Conservation (phyloP, 1,139 yeast genomes). For the Pichia sp. region DNA sequence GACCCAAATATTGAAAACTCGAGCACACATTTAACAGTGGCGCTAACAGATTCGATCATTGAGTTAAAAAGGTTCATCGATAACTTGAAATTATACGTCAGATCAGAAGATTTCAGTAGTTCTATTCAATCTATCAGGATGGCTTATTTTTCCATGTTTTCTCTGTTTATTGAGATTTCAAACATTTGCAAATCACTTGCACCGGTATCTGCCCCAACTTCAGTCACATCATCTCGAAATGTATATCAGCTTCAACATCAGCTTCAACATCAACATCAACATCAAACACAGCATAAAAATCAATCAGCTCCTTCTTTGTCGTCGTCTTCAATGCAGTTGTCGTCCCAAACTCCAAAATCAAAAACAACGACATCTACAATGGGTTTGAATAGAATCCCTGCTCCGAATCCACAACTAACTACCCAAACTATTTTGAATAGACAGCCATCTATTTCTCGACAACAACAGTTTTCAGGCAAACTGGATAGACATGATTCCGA, state of each 20-base stretch:
- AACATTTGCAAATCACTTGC: constrained; percentile 59
- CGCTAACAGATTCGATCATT: constrained; percentile 14
- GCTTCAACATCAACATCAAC: not conserved
- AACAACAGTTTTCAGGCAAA: constrained; percentile 19
- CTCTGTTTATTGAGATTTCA: constrained; percentile 66
- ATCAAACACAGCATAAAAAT: not conserved
- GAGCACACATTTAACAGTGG: constrained; percentile 8
- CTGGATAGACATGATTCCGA: constrained; percentile 24
- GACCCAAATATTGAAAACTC: constrained; percentile 4
- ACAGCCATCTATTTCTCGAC: constrained; percentile 15
- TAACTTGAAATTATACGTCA: constrained; percentile 12
- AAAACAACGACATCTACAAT: constrained; percentile 9
- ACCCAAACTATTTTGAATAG: not conserved
- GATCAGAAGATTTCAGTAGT: constrained; percentile 7
- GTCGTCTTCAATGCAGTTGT: not conserved
- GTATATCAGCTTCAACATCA: not conserved
- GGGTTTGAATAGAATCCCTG: constrained; percentile 3
- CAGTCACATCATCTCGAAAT: too few relatives aligned
- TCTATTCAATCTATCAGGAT: not conserved
- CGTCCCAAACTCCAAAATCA: not conserved
- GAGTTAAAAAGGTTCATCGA: constrained; percentile 17
- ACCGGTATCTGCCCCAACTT: constrained; percentile 22
- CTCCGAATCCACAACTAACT: constrained; percentile 1
- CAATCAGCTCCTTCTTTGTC: not conserved
- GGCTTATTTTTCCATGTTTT: constrained; percentile 19